Evolutionary conservation across 2,329 filamentous ascomycete species (phyloP), one percentile per base, ranked within the genome.

Genomic region (Cladophialophora exuberans): DNA sequence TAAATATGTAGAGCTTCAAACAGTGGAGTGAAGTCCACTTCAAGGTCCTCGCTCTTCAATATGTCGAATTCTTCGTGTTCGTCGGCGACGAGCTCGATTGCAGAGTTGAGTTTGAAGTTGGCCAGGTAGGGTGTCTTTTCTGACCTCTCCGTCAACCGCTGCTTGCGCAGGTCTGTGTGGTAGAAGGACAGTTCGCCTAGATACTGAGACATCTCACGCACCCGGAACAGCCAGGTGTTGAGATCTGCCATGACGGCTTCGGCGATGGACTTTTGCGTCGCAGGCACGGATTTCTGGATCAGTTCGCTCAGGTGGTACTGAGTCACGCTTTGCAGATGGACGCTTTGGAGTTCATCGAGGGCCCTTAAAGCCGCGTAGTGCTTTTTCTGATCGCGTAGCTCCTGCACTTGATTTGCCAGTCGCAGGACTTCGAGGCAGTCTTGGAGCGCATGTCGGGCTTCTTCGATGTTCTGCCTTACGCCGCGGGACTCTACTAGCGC

Each of bases 1-100:
- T 99, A 92, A 55, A 99, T 99, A 70, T 99, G 94, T 59, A 97
- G 76, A 51, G 91, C 95, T 73, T 99, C 94, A 62, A 96, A 96
- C 2, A 99, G 77, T 1, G 94, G 94, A 0, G 88, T 91, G 67
- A 99, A 99, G 67, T 97, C 90, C 23, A 97, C 91, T 67, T 94
- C 88, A 1, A 97, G 81, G 62, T 97, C 92, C 54, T 99, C 94
- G 63, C 97, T 97, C 68, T 97, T 89, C 26, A 99, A 77, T 6
- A 97, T 86, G 68, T 99, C 92, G 66, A 95, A 97, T 68, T 99
- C 94, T 67, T 97, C 92, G 54, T 84, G 88, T 73, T 99, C 94
- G 64, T 99, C 94, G 39, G 90, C 92, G 5, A 97, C 92, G 41
- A 97, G 79, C 72, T 99, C 94, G 62, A 97, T 94, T 2, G 94